Conservation (phyloP, 208 protist species). For the Leishmania mexicana region DNA sequence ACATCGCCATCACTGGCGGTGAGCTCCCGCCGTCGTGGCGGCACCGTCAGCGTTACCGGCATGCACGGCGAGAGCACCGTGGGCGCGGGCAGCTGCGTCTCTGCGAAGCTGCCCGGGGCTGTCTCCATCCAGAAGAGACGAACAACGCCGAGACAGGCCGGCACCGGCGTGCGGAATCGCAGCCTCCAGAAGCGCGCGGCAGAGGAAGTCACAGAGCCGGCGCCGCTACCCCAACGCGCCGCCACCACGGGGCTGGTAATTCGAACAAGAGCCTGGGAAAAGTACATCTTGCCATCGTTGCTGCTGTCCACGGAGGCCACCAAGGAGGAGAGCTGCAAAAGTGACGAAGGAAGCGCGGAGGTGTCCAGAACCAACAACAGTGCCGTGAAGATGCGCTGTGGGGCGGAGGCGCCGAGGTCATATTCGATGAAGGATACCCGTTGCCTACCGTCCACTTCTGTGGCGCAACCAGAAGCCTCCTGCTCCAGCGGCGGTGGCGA, state of each 20-base stretch:
- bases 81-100: conserved; percentile 8
- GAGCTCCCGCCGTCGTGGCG: not conserved
- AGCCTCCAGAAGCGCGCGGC: conserved; percentile 70
- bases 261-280: conserved; percentile 19
- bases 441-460: not conserved
- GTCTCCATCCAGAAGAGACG: conserved; percentile 61
- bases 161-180: conserved; percentile 46
- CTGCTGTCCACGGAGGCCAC: conserved; percentile 57
- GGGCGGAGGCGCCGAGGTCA: conserved; percentile 32
- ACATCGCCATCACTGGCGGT: not conserved
- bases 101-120: conserved; percentile 4
- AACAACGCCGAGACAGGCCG: conserved; percentile 51
- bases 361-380: conserved; percentile 65
- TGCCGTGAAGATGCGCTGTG: conserved; percentile 43
- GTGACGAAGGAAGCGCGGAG: conserved; percentile 31
- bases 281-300: conserved; percentile 46
- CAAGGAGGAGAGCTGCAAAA: conserved; percentile 54
- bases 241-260: conserved; percentile 11
- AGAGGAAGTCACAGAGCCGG: conserved; percentile 1
- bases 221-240: conserved; percentile 19
- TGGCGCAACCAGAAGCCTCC: not conserved
- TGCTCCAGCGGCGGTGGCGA: not conserved
- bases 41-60: conserved; percentile 14
- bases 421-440: conserved; percentile 29
- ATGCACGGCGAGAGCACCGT: conserved; percentile 5